A percentile compares a stretch with the other conserved stretches of the same genome.
phyloP scores from a whole-genome alignment of 108 stramenopile genomes.

The Skeletonema grethae region DNA sequence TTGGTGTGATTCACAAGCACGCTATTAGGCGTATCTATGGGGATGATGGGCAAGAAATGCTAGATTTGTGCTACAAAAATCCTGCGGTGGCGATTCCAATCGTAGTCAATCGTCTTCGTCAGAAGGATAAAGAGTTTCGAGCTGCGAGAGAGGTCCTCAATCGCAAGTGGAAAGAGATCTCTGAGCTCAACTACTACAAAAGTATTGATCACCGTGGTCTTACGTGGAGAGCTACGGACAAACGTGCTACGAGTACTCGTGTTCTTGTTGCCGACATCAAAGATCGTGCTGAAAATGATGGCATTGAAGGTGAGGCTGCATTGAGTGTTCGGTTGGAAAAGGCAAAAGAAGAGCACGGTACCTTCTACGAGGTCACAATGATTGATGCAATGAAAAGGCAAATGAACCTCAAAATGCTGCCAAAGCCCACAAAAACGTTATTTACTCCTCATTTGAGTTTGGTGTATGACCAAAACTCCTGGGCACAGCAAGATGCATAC shows the following conservation, averaged over 20 bases:
- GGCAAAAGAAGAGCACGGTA: slow-evolving; percentile 87
- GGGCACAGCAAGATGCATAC: slow-evolving; percentile 83
- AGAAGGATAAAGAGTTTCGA: slow-evolving; percentile 95
- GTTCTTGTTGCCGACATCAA: slow-evolving; percentile 86
- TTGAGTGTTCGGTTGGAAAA: slow-evolving; percentile 76
- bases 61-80: slow-evolving; percentile 95
- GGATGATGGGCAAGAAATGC: slow-evolving; percentile 89
- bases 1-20: slow-evolving; percentile 92
- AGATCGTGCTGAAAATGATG: slow-evolving; percentile 80
- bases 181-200: slow-evolving; percentile 83
- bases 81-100: slow-evolving; percentile 94
- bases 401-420: slow-evolving; percentile 73
- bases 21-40: slow-evolving; percentile 96
- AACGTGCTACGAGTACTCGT: slow-evolving; percentile 80
- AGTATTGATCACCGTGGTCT: slow-evolving; percentile 88
- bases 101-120: slow-evolving; percentile 94
- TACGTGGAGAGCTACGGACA: slow-evolving; percentile 85
- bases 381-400: slow-evolving; percentile 45
- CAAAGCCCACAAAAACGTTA: slow-evolving; percentile 71
- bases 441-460: slow-evolving; percentile 88
- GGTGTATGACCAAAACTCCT: slow-evolving; percentile 67
- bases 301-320: slow-evolving; percentile 71
- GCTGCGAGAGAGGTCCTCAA: slow-evolving; percentile 81
- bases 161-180: slow-evolving; percentile 87
- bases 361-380: slow-evolving; percentile 88